Evolutionary conservation across 352 stramenopile genomes (phyloP).

Genomic region (Pythium phragmiticola): DNA sequence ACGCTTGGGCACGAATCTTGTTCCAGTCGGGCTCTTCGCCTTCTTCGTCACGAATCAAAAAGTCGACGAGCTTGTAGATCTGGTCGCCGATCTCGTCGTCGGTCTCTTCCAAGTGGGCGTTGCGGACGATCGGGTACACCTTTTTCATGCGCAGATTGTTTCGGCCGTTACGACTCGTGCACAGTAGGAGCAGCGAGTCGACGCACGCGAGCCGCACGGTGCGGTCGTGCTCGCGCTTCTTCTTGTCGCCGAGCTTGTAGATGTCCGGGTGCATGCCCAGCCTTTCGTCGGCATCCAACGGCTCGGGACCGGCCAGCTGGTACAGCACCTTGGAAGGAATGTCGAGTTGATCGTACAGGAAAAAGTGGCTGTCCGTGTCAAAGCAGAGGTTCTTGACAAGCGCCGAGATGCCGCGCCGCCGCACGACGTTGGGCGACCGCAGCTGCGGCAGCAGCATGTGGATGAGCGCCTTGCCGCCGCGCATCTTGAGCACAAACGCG

Average conservation of each 20-base stretch:
- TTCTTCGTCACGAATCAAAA: conserved; percentile 86
- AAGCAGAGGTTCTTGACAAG: conserved; percentile 86
- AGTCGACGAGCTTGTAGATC: conserved; percentile 89
- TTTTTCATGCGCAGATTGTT: conserved; percentile 84
- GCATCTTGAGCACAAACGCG: conserved; percentile 74
- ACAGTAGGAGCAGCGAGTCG: conserved; percentile 74
- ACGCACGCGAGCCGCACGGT: conserved; percentile 69
- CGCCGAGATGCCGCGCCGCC: conserved; percentile 65
- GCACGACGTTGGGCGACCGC: conserved; percentile 80
- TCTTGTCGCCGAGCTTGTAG: conserved; percentile 75
- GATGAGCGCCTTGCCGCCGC: conserved; percentile 61
- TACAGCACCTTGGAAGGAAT: conserved; percentile 79
- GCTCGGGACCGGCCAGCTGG: conserved; percentile 68
- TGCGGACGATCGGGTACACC: conserved; percentile 83
- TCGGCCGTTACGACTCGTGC: conserved; percentile 73
- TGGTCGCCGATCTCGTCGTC: conserved; percentile 84
- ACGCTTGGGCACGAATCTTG: conserved; percentile 64
- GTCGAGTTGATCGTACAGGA: conserved; percentile 84
- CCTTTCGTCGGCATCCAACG: conserved; percentile 78
- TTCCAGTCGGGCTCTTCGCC: conserved; percentile 85
- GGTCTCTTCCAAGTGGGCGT: conserved; percentile 76
- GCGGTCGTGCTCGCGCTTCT: conserved; percentile 79
- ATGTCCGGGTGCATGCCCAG: conserved; percentile 76
- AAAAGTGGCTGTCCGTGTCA: conserved; percentile 88
- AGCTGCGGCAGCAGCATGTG: conserved; percentile 70